A percentile compares a stretch with the other conserved stretches of the same genome.
Evolutionary conservation across 768 basidiomycete species (phyloP).

Genomic region (Lanmaoa pseudosensibilis): DNA sequence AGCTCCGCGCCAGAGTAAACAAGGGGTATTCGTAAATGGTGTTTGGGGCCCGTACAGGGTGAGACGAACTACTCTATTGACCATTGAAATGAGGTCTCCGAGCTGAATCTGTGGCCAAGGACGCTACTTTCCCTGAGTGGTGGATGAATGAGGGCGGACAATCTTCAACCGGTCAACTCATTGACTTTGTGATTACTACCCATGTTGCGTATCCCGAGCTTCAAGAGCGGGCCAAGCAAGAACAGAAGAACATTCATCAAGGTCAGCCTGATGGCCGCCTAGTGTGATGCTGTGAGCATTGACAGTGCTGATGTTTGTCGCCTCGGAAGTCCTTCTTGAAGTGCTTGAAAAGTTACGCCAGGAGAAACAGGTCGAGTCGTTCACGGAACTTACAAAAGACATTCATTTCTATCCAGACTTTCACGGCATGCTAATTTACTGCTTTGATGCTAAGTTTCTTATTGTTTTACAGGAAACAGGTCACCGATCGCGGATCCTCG

Average conservation of each 20-base stretch:
- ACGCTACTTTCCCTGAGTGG: slow-evolving; percentile 89
- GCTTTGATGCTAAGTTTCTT: neutral
- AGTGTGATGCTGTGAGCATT: neutral
- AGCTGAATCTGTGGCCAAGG: slow-evolving; percentile 39
- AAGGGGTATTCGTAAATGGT: slow-evolving; percentile 85
- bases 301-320: neutral
- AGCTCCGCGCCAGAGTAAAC: slow-evolving; percentile 54
- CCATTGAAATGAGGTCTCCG: neutral
- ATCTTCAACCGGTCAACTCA: slow-evolving; percentile 92
- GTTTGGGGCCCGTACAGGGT: slow-evolving; percentile 92
- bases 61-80: slow-evolving; percentile 5
- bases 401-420: slow-evolving; percentile 95
- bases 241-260: slow-evolving; percentile 57
- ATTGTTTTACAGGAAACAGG: slow-evolving; percentile 69
- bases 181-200: slow-evolving; percentile 92
- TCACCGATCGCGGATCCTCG: slow-evolving; percentile 95
- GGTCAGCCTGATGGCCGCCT: slow-evolving; percentile 35
- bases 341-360: slow-evolving; percentile 64
- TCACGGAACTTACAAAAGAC: slow-evolving; percentile 86
- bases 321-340: slow-evolving; percentile 62
- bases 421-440: slow-evolving; percentile 55
- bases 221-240: slow-evolving; percentile 57
- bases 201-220: slow-evolving; percentile 83
- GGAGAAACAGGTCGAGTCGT: slow-evolving; percentile 53
- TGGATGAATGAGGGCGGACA: slow-evolving; percentile 99